Conservation (phyloP, 805 yeast genomes). For the Lipomyces chichibuensis region DNA sequence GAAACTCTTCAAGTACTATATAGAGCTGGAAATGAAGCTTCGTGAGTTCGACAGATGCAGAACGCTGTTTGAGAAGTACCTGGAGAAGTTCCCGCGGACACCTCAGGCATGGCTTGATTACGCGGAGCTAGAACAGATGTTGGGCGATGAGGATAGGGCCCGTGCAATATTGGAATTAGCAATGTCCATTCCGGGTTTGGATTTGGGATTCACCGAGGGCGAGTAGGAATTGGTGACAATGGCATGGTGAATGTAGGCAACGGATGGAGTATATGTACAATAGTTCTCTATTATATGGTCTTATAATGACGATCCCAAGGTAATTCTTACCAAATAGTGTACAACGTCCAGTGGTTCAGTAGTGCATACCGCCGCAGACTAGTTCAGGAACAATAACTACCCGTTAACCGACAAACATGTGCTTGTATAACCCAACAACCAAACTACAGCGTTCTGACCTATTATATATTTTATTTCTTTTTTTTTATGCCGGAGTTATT, state of each 20-base stretch:
- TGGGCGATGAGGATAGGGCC: slow-evolving; percentile 73
- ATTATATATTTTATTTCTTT: not conserved
- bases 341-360: not conserved
- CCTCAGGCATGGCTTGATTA: slow-evolving; percentile 61
- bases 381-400: not conserved
- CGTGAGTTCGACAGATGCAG: slow-evolving; percentile 84
- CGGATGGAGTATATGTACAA: slow-evolving; percentile 1
- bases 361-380: not conserved
- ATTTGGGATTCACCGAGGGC: slow-evolving; percentile 13
- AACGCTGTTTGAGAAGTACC: slow-evolving; percentile 65
- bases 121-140: slow-evolving; percentile 65
- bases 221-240: slow-evolving; percentile 2
- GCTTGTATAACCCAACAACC: not conserved
- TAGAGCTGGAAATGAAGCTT: slow-evolving; percentile 64
- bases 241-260: not conserved
- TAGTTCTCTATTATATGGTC: not conserved
- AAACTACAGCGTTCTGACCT: too few species aligned
- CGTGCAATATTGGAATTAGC: slow-evolving; percentile 64
- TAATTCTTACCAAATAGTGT: not conserved
- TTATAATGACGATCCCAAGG: not conserved
- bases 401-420: not conserved
- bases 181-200: slow-evolving; percentile 33
- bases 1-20: slow-evolving; percentile 64
- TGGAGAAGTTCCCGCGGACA: slow-evolving; percentile 53
- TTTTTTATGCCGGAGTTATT: not conserved